phyloP scores from a whole-genome alignment of 2,329 filamentous ascomycete species.

The Diplocarpon rosae region DNA sequence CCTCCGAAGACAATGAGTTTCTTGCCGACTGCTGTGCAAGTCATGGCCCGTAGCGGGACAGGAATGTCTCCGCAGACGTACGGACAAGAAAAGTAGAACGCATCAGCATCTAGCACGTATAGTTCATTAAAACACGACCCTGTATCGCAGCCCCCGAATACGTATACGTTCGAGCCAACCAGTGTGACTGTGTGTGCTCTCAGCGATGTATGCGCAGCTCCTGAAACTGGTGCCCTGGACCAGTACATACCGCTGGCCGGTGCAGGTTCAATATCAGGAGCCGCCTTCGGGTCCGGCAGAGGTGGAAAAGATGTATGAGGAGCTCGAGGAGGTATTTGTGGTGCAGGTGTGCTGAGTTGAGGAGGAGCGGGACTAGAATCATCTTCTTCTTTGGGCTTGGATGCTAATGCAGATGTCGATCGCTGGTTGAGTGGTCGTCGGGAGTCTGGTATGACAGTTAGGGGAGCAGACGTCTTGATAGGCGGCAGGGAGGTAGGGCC shows the following conservation, averaged over 20 bases:
- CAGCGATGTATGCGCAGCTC: constrained; percentile 47
- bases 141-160: constrained; percentile 60
- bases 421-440: constrained; percentile 37
- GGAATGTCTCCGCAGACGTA: constrained; percentile 54
- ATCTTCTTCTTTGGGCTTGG: constrained; percentile 16
- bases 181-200: constrained; percentile 58
- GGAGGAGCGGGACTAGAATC: constrained; percentile 15
- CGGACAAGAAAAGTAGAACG: constrained; percentile 59
- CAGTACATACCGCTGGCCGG: constrained; percentile 65
- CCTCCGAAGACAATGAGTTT: constrained; percentile 61
- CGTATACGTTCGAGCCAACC: constrained; percentile 54
- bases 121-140: constrained; percentile 58
- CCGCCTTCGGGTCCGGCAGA: constrained; percentile 43
- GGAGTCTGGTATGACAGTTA: constrained; percentile 13
- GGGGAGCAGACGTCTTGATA: constrained; percentile 10
- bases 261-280: constrained; percentile 48
- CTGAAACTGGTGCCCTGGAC: constrained; percentile 54
- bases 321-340: constrained; percentile 21
- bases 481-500: constrained; percentile 15
- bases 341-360: constrained; percentile 16
- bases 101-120: constrained; percentile 58
- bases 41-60: constrained; percentile 57
- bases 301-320: constrained; percentile 42
- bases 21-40: constrained; percentile 59
- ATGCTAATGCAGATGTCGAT: constrained; percentile 33